Evolutionary conservation across 192 early-diverging fungal genomes (phyloP).

Genomic region (Umbelopsis sp.): DNA sequence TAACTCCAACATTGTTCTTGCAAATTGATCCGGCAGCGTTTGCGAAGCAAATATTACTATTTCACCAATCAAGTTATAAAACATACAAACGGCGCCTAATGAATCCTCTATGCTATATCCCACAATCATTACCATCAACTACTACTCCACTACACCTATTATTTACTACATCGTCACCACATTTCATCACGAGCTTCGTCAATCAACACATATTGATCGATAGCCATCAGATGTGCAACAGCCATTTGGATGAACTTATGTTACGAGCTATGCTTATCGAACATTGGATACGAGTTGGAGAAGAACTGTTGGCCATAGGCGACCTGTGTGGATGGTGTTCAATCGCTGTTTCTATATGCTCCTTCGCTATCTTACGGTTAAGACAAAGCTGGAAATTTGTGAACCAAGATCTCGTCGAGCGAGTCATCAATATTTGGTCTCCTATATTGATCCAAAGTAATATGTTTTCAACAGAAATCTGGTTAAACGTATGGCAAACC

Average conservation of each 20-base stretch:
- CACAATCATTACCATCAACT: conserved; percentile 43
- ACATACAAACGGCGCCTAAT: conserved; percentile 18
- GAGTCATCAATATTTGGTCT: conserved; percentile 60
- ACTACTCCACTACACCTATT: conserved; percentile 26
- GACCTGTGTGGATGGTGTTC: conserved; percentile 69
- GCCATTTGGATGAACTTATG: conserved; percentile 37
- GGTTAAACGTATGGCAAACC: conserved; percentile 30
- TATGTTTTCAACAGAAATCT: conserved; percentile 51
- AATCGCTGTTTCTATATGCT: conserved; percentile 68
- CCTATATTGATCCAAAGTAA: conserved; percentile 56
- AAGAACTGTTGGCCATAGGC: conserved; percentile 51
- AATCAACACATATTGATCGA: conserved; percentile 66
- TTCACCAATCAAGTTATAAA: conserved; percentile 48
- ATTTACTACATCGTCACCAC: conserved; percentile 63
- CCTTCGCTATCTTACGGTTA: conserved; percentile 64
- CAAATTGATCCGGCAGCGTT: conserved; percentile 58
- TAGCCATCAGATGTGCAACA: conserved; percentile 48
- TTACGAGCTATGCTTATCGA: conserved; percentile 53
- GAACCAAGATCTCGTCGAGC: conserved; percentile 41
- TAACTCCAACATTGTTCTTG: conserved; percentile 65
- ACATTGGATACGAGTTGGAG: conserved; percentile 72
- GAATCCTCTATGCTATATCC: conserved; percentile 39
- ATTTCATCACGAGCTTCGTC: conserved; percentile 71
- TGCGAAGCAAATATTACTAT: conserved; percentile 70
- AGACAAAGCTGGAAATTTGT: conserved; percentile 73